Conservation (phyloP, 192 early-diverging fungal genomes). For the Thoreauomyces humboldtii region DNA sequence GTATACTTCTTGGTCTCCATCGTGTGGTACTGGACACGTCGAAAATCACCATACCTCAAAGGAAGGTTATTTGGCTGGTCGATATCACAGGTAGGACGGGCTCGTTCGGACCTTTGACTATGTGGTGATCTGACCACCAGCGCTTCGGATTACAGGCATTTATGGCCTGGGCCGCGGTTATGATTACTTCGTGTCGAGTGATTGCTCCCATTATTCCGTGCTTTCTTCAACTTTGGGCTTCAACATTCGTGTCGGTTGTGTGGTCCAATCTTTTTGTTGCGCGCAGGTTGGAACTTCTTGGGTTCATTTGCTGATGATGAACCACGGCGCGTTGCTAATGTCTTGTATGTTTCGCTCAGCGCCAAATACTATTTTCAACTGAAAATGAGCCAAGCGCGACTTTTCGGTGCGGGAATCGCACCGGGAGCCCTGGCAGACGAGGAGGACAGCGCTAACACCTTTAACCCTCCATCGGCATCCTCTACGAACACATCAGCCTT, state of each 20-base stretch:
- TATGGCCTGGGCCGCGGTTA: background rate
- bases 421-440: no score
- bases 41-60: background rate
- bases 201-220: background rate
- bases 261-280: conserved; percentile 7
- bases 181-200: background rate
- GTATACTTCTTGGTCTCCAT: background rate
- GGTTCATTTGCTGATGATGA: background rate
- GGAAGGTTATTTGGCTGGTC: conserved; percentile 4
- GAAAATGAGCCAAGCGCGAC: conserved; percentile 20
- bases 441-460: no score
- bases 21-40: background rate
- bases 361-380: conserved; percentile 20
- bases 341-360: background rate
- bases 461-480: no score
- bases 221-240: conserved; percentile 16
- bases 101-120: background rate
- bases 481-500: no score
- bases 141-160: background rate
- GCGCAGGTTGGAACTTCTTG: background rate
- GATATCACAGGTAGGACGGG: background rate
- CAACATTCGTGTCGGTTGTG: background rate
- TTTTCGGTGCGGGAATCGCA: conserved; percentile 25
- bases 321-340: background rate
- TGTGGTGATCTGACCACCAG: background rate